Evolutionary conservation across 1,139 yeast genomes (phyloP).

Genomic region (Citeromyces hawaiiensis): DNA sequence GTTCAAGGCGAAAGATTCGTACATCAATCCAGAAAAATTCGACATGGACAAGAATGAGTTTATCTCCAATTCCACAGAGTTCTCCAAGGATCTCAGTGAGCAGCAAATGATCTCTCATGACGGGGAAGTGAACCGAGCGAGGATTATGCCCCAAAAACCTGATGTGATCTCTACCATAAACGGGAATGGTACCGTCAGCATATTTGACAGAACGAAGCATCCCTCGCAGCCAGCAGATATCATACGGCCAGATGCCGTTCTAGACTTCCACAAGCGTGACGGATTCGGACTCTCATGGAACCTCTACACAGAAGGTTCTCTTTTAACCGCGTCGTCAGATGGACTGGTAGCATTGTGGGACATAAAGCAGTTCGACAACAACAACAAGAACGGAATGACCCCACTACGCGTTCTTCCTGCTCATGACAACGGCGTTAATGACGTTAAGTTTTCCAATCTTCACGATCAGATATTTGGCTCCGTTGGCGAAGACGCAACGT

Average conservation of each 20-base stretch:
- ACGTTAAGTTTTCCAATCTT: slow-evolving; percentile 42
- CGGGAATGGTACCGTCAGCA: slow-evolving; percentile 12
- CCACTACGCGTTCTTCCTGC: slow-evolving; percentile 10
- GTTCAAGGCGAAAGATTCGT: background rate
- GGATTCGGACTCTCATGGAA: slow-evolving; percentile 21
- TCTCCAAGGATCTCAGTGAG: slow-evolving; percentile 25
- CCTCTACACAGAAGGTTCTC: slow-evolving; percentile 10
- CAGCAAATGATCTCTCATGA: slow-evolving; percentile 16
- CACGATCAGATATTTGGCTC: slow-evolving; percentile 45
- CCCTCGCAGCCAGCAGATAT: slow-evolving; percentile 12
- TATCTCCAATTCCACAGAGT: slow-evolving; percentile 6
- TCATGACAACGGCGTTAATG: slow-evolving; percentile 37
- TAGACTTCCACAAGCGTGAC: slow-evolving; percentile 15
- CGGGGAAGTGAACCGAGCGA: slow-evolving; percentile 55
- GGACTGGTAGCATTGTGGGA: slow-evolving; percentile 20
- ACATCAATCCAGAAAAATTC: slow-evolving; percentile 6
- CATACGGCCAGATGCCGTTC: slow-evolving; percentile 11
- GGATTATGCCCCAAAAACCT: slow-evolving; percentile 70
- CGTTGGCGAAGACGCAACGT: slow-evolving; percentile 42
- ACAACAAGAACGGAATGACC: slow-evolving; percentile 2
- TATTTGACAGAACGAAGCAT: slow-evolving; percentile 41
- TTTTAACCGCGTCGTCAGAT: slow-evolving; percentile 17
- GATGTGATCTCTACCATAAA: slow-evolving; percentile 58
- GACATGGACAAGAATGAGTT: slow-evolving; percentile 13
- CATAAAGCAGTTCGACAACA: slow-evolving; percentile 9